Percentiles rank a stretch among this genome's conserved stretches.
Conservation (phyloP, 805 yeast genomes). For the Candida parachauliodes region DNA sequence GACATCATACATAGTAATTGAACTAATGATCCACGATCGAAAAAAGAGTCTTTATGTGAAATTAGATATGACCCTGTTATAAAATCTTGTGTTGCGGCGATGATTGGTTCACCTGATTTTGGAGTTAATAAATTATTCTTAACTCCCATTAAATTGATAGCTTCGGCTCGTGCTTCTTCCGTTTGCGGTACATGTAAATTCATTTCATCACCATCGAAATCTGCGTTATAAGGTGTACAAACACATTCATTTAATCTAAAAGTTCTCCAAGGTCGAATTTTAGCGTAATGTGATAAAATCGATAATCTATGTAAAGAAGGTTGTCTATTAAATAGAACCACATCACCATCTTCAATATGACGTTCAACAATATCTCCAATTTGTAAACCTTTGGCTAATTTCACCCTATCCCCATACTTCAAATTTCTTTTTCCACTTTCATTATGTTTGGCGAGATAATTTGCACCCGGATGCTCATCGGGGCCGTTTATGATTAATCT, state of each 20-base stretch:
- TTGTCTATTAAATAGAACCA: constrained; percentile 93
- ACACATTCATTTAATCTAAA: constrained; percentile 97
- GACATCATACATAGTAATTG: constrained; percentile 94
- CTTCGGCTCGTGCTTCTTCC: constrained; percentile 98
- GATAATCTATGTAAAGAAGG: constrained; percentile 95
- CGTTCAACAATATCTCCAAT: constrained; percentile 95
- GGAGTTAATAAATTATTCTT: constrained; percentile 93
- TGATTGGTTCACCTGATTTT: constrained; percentile 96
- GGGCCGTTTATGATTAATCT: constrained; percentile 80
- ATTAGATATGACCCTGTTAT: constrained; percentile 94
- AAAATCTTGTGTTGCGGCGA: constrained; percentile 99
- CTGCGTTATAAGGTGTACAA: constrained; percentile 98
- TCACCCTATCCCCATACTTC: constrained; percentile 80
- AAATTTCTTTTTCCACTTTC: constrained; percentile 85
- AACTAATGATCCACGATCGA: constrained; percentile 78
- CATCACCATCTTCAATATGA: constrained; percentile 95
- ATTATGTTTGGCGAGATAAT: constrained; percentile 76
- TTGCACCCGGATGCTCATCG: constrained; percentile 91
- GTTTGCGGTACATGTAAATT: constrained; percentile 98
- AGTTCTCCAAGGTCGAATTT: constrained; percentile 96
- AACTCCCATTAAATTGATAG: constrained; percentile 97
- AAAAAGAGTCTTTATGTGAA: constrained; percentile 90
- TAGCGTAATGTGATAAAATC: constrained; percentile 92
- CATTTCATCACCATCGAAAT: constrained; percentile 99
- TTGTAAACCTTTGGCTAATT: constrained; percentile 69